phyloP scores from a whole-genome alignment of 2,329 filamentous ascomycete genomes.

The Apiospora koreana region DNA sequence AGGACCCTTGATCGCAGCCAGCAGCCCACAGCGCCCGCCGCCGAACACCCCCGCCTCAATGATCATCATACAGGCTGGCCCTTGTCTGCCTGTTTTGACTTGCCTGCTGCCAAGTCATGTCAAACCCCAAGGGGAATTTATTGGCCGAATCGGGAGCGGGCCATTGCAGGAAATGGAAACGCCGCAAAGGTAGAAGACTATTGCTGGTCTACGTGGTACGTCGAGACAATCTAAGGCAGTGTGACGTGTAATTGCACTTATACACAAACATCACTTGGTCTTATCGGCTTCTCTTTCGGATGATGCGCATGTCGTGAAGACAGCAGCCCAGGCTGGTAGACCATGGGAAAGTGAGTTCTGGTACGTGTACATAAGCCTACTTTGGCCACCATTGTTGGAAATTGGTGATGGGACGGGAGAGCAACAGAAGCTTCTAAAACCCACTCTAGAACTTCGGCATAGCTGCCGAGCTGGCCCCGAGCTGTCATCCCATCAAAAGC shows the following conservation, averaged over 20 bases:
- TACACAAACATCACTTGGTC: neutral
- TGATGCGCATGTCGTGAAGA: no score
- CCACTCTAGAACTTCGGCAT: slow-evolving; percentile 6
- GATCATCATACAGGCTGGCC: slow-evolving; percentile 5
- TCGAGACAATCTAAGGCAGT: neutral
- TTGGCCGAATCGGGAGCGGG: neutral
- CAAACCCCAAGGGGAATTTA: slow-evolving; percentile 4
- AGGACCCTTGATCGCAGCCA: neutral
- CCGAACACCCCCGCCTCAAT: neutral
- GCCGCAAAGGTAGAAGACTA: neutral
- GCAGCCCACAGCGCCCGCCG: neutral
- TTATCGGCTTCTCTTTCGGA: no score
- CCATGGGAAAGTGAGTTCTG: neutral
- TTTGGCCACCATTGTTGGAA: neutral
- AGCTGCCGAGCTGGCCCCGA: neutral
- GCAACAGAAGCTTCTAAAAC: neutral
- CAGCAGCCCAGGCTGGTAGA: no score
- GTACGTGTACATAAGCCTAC: neutral
- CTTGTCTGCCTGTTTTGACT: neutral
- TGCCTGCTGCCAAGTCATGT: neutral
- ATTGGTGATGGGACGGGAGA: neutral
- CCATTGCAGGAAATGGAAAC: neutral
- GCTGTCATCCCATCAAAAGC: slow-evolving; percentile 8
- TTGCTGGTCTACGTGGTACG: neutral
- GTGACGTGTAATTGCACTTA: neutral